A percentile compares a stretch with the other conserved stretches of the same genome.
Conservation (phyloP, 352 stramenopile genomes). For the Phytophthora pseudosyringae region DNA sequence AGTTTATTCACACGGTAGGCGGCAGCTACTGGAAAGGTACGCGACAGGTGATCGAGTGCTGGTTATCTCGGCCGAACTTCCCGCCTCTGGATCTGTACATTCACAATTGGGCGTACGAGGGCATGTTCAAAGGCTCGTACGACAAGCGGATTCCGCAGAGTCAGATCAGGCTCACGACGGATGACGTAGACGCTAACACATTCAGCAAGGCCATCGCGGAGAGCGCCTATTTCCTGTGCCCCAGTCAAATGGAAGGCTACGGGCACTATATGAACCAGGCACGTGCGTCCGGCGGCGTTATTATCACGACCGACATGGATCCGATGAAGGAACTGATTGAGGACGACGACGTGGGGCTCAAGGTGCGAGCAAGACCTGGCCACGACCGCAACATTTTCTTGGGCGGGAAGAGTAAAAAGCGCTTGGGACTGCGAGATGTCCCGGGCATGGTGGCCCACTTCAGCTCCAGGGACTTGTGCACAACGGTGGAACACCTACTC, state of each 20-base stretch:
- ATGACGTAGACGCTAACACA: constrained; percentile 36
- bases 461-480: constrained; percentile 42
- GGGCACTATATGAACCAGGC: constrained; percentile 79
- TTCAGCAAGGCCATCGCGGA: constrained; percentile 57
- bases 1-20: constrained; percentile 47
- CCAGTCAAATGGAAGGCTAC: constrained; percentile 69
- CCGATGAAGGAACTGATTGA: constrained; percentile 68
- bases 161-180: constrained; percentile 39
- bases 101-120: constrained; percentile 45
- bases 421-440: constrained; percentile 35
- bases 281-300: constrained; percentile 51
- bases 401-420: constrained; percentile 41
- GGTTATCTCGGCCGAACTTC: constrained; percentile 52
- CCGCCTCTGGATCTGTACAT: constrained; percentile 62
- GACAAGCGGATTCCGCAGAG: constrained; percentile 37
- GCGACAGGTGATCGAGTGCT: constrained; percentile 59
- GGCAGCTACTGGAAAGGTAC: constrained; percentile 61
- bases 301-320: constrained; percentile 56
- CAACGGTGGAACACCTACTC: constrained; percentile 49
- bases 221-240: constrained; percentile 59
- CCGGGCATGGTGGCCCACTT: constrained; percentile 50
- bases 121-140: constrained; percentile 43
- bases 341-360: constrained; percentile 47
- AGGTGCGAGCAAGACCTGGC: constrained; percentile 9
- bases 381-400: constrained; percentile 52